These are phyloP conservation scores for Zangia roseola DNA, from an alignment of 768 basidiomycete species.

Conservation along the genomic window DNA sequence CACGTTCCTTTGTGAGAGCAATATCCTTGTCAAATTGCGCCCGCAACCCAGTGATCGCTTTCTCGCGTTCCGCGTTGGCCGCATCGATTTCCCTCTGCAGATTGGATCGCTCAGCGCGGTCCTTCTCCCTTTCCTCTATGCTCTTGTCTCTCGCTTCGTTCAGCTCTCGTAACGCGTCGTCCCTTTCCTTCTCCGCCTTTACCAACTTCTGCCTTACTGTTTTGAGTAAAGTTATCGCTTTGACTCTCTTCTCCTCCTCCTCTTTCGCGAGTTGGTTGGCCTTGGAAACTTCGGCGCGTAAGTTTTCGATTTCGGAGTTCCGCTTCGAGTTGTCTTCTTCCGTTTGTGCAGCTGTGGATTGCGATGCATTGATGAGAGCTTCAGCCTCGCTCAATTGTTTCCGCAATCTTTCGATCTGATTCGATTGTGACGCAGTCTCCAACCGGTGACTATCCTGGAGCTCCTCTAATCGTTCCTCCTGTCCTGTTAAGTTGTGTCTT, in stretches of 20 bases:
- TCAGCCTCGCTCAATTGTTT: constrained; percentile 71
- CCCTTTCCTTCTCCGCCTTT: constrained; percentile 91
- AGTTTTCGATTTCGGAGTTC: constrained; percentile 52
- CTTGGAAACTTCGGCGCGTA: constrained; percentile 64
- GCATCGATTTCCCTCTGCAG: constrained; percentile 65
- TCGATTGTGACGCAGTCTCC: constrained; percentile 75
- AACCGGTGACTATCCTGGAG: constrained; percentile 79
- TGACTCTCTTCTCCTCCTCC: constrained; percentile 96
- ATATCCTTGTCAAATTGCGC: constrained; percentile 75
- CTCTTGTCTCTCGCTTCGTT: constrained; percentile 51
- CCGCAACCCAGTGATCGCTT: constrained; percentile 55
- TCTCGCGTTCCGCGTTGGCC: constrained; percentile 61
- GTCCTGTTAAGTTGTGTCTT: constrained; percentile 47
- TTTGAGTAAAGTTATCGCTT: constrained; percentile 89
- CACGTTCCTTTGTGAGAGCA: constrained; percentile 53
- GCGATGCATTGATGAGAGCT: constrained; percentile 60
- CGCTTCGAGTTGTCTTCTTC: constrained; percentile 51
- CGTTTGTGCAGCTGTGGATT: constrained; percentile 43
- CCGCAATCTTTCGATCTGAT: constrained; percentile 69
- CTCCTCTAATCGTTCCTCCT: constrained; percentile 83
- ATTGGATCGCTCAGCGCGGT: constrained; percentile 46
- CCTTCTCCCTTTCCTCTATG: constrained; percentile 45
- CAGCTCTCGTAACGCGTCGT: constrained; percentile 68
- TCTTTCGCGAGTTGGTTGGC: constrained; percentile 71
- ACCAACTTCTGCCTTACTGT: constrained; percentile 97